These are phyloP conservation scores for Ustilago shanxiensis DNA, from an alignment of 1,284 basidiomycete genomes.

Conservation along the genomic window DNA sequence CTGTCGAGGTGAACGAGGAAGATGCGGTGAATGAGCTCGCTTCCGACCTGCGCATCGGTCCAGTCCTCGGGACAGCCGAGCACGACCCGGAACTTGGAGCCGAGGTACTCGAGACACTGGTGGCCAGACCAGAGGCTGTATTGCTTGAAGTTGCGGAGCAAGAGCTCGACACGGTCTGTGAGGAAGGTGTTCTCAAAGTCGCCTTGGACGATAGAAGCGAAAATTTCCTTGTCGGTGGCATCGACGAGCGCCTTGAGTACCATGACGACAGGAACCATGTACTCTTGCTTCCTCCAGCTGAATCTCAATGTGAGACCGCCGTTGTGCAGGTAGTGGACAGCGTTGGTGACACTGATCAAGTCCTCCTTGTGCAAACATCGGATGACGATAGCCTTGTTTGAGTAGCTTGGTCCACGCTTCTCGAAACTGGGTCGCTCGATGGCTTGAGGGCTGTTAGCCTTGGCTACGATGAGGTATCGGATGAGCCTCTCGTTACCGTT, in stretches of 20 bases:
- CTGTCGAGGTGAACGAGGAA: slow-evolving; percentile 90
- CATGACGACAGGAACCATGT: slow-evolving; percentile 97
- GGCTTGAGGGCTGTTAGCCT: slow-evolving; percentile 88
- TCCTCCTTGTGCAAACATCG: slow-evolving; percentile 80
- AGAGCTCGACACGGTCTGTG: slow-evolving; percentile 96
- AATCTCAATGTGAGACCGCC: slow-evolving; percentile 96
- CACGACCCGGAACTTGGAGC: slow-evolving; percentile 95
- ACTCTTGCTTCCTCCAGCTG: slow-evolving; percentile 98
- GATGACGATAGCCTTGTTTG: slow-evolving; percentile 92
- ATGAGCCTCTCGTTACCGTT: slow-evolving; percentile 99
- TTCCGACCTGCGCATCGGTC: slow-evolving; percentile 85
- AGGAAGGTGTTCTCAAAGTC: slow-evolving; percentile 98
- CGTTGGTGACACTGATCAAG: slow-evolving; percentile 79
- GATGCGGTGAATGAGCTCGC: slow-evolving; percentile 86
- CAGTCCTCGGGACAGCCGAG: slow-evolving; percentile 93
- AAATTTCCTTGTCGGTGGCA: slow-evolving; percentile 96
- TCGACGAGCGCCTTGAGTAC: slow-evolving; percentile 91
- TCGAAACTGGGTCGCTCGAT: slow-evolving; percentile 87
- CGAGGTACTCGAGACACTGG: slow-evolving; percentile 95
- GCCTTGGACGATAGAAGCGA: slow-evolving; percentile 96
- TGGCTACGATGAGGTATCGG: slow-evolving; percentile 92
- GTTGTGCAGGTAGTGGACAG: slow-evolving; percentile 95
- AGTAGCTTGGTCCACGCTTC: slow-evolving; percentile 94
- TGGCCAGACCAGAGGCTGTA: slow-evolving; percentile 87
- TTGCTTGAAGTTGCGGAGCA: slow-evolving; percentile 90